Percentiles rank a stretch among this genome's conserved stretches.
phyloP scores from a whole-genome alignment of 192 early-diverging fungal species.

The Backusella psychrophila region DNA sequence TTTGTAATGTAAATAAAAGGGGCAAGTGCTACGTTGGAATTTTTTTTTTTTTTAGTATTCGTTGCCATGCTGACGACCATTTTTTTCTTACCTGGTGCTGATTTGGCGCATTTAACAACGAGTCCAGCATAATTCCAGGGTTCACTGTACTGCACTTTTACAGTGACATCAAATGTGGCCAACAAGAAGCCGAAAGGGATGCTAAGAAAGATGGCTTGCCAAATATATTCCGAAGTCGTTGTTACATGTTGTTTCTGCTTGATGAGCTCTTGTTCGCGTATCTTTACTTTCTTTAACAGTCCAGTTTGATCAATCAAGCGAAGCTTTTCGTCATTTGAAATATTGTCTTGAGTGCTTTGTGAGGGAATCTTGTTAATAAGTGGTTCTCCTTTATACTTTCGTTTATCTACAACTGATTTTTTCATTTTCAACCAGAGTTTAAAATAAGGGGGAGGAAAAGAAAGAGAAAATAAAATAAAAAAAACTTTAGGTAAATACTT shows the following conservation, averaged over 20 bases:
- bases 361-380: constrained; percentile 22
- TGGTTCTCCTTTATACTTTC: constrained; percentile 10
- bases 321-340: constrained; percentile 24
- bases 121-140: constrained; percentile 26
- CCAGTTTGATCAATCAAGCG: constrained; percentile 37
- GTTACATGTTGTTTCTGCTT: neutral
- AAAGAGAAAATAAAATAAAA: neutral
- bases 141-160: constrained; percentile 35
- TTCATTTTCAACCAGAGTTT: constrained; percentile 7
- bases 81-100: constrained; percentile 32
- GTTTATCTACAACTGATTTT: constrained; percentile 14
- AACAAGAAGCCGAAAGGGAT: constrained; percentile 37
- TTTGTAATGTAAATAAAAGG: constrained; percentile 62
- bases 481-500: neutral
- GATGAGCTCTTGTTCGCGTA: constrained; percentile 14
- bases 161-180: constrained; percentile 36
- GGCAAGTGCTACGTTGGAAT: constrained; percentile 41
- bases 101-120: constrained; percentile 1
- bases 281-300: constrained; percentile 27
- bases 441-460: neutral
- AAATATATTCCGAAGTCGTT: constrained; percentile 22
- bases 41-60: no score
- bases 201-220: constrained; percentile 34
- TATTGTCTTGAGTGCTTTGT: neutral
- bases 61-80: neutral